Evolutionary conservation across 495 filamentous ascomycete species (phyloP), one percentile per base, ranked within the genome.

Genomic region (Annulohypoxylon stygium): DNA sequence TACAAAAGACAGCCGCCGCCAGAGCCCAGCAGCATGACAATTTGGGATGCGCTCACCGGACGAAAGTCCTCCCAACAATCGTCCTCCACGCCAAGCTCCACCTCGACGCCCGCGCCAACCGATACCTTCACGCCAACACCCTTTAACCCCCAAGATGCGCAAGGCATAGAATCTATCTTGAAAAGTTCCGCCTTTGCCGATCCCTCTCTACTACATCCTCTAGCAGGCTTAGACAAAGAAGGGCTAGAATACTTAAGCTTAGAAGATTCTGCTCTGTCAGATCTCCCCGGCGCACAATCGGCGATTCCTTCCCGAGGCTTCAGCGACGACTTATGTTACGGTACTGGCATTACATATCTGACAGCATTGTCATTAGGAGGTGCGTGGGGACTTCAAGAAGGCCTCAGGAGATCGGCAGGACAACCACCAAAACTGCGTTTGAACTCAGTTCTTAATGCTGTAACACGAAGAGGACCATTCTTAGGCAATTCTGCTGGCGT

Each of bases 281-380:
- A 95, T 76, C 88, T 97, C n/a, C 93, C 96, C 58, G 95, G 94
- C 76, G 86, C 89, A 45, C 91, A 91, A 65, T 93, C 94, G 12
- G 91, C 93, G 39, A 88, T 99, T 37, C 97, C 97, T 4, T 97
- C 94, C 30, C 91, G 97, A 78, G 96, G 96, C 74, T 99, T 97
- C 90, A 96, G 93, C 58, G 96, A 99, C 79, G 96, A 99, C 81
- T 89, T 99, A 57, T 98, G 96, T 83, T 99, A 99, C 79, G 97
- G 97, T 76, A 94, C 95, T 25, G 96, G 96, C 63, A 90, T 95
- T 39, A 97, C 93, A 71, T 99, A 99, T 81, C 88, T 99, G 59
- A 84, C 90, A 10, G 96, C 91, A 0, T 84, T 99, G 70, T 88
- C 93, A n/a, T 60, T 97, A 45, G 96, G 96, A 75, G 96, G 96